Evolutionary conservation across 2,329 filamentous ascomycete genomes (phyloP).

Genomic region (Colletotrichum sp.): DNA sequence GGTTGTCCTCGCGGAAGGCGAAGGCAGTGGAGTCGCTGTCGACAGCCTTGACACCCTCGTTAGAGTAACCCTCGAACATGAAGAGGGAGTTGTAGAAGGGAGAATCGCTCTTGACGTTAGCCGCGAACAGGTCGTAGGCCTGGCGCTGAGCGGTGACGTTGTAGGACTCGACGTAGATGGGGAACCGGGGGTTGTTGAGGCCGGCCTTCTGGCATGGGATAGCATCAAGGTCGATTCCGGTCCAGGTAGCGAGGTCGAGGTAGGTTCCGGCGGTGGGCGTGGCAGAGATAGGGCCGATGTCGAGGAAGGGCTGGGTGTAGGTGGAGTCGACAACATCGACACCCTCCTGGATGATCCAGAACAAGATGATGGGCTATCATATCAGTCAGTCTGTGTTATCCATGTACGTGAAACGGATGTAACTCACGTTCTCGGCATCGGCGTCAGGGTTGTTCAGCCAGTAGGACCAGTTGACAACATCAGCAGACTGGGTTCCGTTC

Average conservation of each 20-base stretch:
- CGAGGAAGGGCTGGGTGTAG: slow-evolving; percentile 48
- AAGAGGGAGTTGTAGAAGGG: slow-evolving; percentile 45
- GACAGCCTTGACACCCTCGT: slow-evolving; percentile 45
- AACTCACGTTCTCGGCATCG: slow-evolving; percentile 45
- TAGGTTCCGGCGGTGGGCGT: slow-evolving; percentile 43
- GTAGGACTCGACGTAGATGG: slow-evolving; percentile 47
- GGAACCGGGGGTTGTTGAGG: slow-evolving; percentile 45
- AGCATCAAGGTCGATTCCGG: slow-evolving; percentile 39
- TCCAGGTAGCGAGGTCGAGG: slow-evolving; percentile 48
- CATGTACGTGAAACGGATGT: not conserved
- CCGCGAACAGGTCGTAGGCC: slow-evolving; percentile 37
- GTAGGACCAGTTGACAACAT: slow-evolving; percentile 56
- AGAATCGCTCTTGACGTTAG: slow-evolving; percentile 23
- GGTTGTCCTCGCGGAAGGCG: slow-evolving; percentile 48
- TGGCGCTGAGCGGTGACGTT: slow-evolving; percentile 32
- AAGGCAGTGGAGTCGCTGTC: slow-evolving; percentile 44
- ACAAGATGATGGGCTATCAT: slow-evolving; percentile 41
- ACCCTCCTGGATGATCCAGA: slow-evolving; percentile 49
- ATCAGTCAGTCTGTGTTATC: not conserved
- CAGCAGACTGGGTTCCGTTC: slow-evolving; percentile 45
- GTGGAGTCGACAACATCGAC: slow-evolving; percentile 41
- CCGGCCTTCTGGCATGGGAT: slow-evolving; percentile 47
- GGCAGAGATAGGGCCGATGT: slow-evolving; percentile 41
- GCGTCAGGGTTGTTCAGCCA: slow-evolving; percentile 44
- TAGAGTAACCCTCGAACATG: slow-evolving; percentile 62